Base-by-base conservation (phyloP, 2,329 filamentous ascomycete genomes). In the Nigrospora oryzae region DNA sequence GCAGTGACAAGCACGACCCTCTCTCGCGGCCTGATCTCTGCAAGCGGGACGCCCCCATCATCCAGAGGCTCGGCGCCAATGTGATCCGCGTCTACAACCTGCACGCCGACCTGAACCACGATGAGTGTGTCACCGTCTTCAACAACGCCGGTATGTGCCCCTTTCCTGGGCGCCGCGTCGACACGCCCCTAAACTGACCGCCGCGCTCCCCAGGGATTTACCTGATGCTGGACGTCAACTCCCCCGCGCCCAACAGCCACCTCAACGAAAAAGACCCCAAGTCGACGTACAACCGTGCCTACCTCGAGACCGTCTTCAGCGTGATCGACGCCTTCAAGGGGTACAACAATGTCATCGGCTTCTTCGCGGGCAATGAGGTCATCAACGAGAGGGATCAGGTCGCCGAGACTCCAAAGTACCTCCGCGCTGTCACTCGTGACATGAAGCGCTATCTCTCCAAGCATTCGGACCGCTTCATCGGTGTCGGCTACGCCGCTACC, bases 311-410 rank as follows among this genome's bases (percentile, higher is more conserved):
- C 54, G 80, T 76, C 32, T 82, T 82, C 57, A 75, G 74, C 47
- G 70, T 82, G 23, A 75, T 81, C 36, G 78, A 82, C 65, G 76
- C 76, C 19, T 82, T 82, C 64, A 74, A 74, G 67, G 67, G 65
- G 65, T 82, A 80, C 57, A 76, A 76, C 57, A 82, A 81, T 64
- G 80, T 77, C 11, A 66, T 81, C 30, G 67, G 76, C 48, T 88
- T 83, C 74, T 89, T 87, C 69, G 81, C 83, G 38, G 84, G 79
- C 45, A 88, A 88, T 63, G 84, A 89, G 66, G 81, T 87, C 56
- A 84, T 86, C 66, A 82, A 84, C 63, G 70, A 83, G 52, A 66
- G 75, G 42, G 57, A 68, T 16, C 80, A 76, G 35, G 81, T 77
- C 51, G 64, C 70, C 45, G 63, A 62, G 46, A 78, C 77, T 38